Conservation (phyloP, 1,284 basidiomycete species). For the Trichosporon ovoides region DNA sequence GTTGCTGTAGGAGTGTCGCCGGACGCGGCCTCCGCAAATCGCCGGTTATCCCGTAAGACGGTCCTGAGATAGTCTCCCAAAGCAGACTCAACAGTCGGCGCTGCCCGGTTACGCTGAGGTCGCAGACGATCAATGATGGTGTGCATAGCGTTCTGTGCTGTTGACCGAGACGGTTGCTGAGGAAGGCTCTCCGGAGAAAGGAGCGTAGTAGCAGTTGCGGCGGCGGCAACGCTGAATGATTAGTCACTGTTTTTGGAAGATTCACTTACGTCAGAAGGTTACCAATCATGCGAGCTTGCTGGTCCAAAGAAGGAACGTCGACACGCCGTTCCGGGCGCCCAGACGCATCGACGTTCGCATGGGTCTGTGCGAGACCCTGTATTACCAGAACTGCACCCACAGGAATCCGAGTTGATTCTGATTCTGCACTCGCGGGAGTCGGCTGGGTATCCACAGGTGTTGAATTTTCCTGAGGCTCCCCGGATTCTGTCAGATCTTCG, state of each 20-base stretch:
- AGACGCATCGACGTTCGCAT: constrained; percentile 19
- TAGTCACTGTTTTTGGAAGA: not conserved
- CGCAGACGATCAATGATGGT: constrained; percentile 39
- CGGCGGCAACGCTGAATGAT: constrained; percentile 38
- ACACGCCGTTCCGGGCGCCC: constrained; percentile 6
- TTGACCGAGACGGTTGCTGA: constrained; percentile 21
- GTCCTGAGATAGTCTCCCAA: constrained; percentile 41
- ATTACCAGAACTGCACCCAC: constrained; percentile 46
- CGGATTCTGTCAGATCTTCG: constrained; percentile 3
- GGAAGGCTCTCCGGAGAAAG: constrained; percentile 26
- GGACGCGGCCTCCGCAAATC: constrained; percentile 14
- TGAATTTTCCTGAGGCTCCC: not conserved
- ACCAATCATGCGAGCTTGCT: constrained; percentile 45
- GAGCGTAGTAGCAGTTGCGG: constrained; percentile 43
- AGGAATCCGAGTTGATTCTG: constrained; percentile 16
- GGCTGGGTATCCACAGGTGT: not conserved
- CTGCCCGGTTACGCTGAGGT: constrained; percentile 24
- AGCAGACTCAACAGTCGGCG: constrained; percentile 36
- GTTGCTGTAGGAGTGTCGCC: constrained; percentile 17
- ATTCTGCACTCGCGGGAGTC: not conserved
- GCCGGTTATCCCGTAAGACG: constrained; percentile 32
- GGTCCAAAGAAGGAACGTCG: constrained; percentile 29
- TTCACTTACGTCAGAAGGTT: constrained; percentile 43
- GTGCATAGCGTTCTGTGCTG: constrained; percentile 32
- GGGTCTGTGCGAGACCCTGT: constrained; percentile 46